Base-by-base conservation (phyloP, 345 rosid genomes). In the Passiflora organensis region DNA sequence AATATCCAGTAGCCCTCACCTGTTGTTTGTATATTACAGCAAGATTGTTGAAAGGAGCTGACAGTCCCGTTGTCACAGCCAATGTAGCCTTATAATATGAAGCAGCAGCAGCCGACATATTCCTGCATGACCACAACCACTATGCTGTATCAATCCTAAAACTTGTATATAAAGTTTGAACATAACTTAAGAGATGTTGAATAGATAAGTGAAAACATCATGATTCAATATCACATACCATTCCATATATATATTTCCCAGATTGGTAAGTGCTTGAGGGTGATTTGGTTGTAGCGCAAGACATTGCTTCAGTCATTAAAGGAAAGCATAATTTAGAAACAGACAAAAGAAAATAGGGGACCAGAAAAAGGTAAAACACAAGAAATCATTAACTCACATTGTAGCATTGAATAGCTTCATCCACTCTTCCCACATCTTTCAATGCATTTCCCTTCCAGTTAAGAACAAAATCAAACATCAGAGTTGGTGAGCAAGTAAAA, bases 21-120 rank as follows among this genome's bases (percentile, higher is more conserved):
- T 94, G 99, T 63, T 94, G 99, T 70, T 94, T 94, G 63, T 94
- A 87, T 42, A 94, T 94, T 56, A 94, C 79, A 46, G 99, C 99
- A 65, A 94, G 89, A 70, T 85, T 94, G 72, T 80, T 94, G 72
- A 85, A 89, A 53, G 99, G 99, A 48, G 99, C 97, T 59, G 99
- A 94, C 41, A 94, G 76, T 59, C 99, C 99, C 15, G 89, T 80
- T 13, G 97, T 94, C 23, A 87, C 95, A 51, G 90, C 74, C 72
- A 94, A 65, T 49, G 99, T 87, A 48, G 96, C 96, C 75, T 87
- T 89, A 52, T 89, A 89, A 65, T 72, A 83, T 28, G 91, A 76
- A 50, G 95, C 87, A 62, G 99, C 99, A 64, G 80, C 81, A 64
- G 71, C 71, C 51, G 75, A 63, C 96, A 87, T 80, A 65, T 87